Evolutionary conservation across 148 eudicot species (phyloP).

Genomic region (Tetragonia tetragonoides): DNA sequence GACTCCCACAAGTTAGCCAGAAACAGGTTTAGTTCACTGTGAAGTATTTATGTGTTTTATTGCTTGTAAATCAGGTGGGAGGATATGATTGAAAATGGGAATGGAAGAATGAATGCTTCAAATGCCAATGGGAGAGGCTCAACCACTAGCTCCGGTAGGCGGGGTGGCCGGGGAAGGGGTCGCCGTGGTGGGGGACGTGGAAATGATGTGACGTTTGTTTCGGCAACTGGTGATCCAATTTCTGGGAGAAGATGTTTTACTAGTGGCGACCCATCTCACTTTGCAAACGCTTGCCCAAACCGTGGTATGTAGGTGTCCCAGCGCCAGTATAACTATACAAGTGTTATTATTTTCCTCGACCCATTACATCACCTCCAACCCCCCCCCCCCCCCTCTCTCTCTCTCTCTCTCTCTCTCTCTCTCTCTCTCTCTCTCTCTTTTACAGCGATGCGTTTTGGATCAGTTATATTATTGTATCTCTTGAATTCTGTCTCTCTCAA

Average conservation of each 20-base stretch:
- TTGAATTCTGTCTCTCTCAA: neutral
- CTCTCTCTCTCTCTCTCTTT: neutral
- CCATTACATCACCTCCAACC: too few species aligned
- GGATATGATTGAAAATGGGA: constrained; percentile 43
- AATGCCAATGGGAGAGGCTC: constrained; percentile 33
- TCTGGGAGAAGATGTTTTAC: constrained; percentile 64
- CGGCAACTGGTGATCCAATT: constrained; percentile 88
- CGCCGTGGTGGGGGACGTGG: constrained; percentile 36
- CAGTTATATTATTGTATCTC: neutral
- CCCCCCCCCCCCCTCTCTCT: neutral
- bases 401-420: neutral
- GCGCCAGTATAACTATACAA: neutral
- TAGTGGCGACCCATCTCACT: constrained; percentile 91
- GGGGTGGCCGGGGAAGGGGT: constrained; percentile 47
- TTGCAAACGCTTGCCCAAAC: constrained; percentile 86
- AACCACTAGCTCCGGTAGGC: constrained; percentile 36
- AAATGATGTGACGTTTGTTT: constrained; percentile 55
- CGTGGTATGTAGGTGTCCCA: constrained; percentile 42
- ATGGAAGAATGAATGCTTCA: constrained; percentile 33
- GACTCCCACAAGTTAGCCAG: neutral
- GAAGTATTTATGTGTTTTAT: constrained; percentile 8
- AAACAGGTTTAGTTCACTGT: neutral
- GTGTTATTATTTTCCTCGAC: neutral
- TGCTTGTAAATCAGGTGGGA: constrained; percentile 64
- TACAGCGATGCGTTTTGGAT: neutral